Conservation (phyloP, 768 basidiomycete species). For the Leccinum rimulosum region DNA sequence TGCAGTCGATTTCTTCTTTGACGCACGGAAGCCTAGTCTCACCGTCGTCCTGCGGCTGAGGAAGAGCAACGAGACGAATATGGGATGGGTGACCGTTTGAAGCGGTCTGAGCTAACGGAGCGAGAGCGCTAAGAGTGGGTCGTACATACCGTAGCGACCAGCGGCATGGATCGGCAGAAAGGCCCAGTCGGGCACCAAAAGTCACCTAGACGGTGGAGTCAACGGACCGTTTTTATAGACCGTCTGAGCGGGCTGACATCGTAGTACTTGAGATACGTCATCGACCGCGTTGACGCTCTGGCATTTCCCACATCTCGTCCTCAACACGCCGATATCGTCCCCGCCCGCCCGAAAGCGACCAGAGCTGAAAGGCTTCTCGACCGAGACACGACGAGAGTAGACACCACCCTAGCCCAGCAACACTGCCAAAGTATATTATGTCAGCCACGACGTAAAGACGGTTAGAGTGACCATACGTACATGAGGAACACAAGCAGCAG, state of each 20-base stretch:
- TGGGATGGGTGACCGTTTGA: no score
- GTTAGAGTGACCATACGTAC: conserved; percentile 27
- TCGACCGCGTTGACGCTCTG: conserved; percentile 35
- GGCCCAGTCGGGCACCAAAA: no score
- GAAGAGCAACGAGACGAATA: no score
- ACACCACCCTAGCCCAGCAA: conserved; percentile 59
- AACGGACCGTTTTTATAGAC: conserved; percentile 19
- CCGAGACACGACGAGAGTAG: conserved; percentile 68
- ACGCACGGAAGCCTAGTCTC: no score
- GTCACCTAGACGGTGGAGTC: no score
- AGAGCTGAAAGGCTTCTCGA: conserved; percentile 32
- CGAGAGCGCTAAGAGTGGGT: no score
- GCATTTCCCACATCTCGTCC: conserved; percentile 62
- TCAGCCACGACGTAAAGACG: background rate
- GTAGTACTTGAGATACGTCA: conserved; percentile 13
- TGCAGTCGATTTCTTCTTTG: no score
- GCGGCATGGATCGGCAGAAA: no score
- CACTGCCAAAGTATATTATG: conserved; percentile 28
- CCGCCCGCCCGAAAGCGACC: background rate
- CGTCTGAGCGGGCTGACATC: conserved; percentile 4
- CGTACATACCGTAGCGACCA: no score
- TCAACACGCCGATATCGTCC: conserved; percentile 40
- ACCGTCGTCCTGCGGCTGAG: no score
- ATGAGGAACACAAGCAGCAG: conserved; percentile 48
- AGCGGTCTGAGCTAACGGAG: no score